Evolutionary conservation across 140 eudicot species (phyloP), one percentile per base, ranked within the genome.

Genomic region (Eryngium alpinum): DNA sequence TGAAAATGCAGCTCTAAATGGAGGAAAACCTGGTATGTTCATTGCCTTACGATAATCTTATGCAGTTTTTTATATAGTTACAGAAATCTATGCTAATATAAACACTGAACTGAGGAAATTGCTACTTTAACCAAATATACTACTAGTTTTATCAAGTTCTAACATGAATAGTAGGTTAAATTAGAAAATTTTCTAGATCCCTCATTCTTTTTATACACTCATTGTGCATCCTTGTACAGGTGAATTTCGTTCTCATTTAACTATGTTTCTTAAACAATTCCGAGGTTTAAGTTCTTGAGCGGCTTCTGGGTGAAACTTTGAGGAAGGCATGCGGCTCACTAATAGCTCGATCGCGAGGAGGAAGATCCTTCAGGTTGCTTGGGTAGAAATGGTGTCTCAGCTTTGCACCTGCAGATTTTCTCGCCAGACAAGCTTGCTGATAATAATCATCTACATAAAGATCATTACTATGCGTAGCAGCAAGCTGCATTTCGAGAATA

Each of bases 311-410:
- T n/a, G n/a, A n/a, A n/a, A 96, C 96, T 83, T 93, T 90, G 44
- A 93, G 94, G 81, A 89, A 91, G 38, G 97, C 90, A 52, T 96
- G 99, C 31, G 93, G 89, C 32, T 89, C 93, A 53, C 63, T 73
- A 82, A 34, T 76, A 59, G 84, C 76, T 65, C 87, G 89, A 31
- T 84, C 51, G 51, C 86, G 83, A 38, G 89, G 71, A 79, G 88
- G 51, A 80, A 71, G 72, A 78, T 89, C 93, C 73, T 77, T 84
- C 49, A 89, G 71, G 38, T 79, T 84, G 33, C 65, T 80, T 14
- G 93, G 93, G 77, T 91, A 89, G 78, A 89, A 89, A 82, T 86
- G 93, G 59, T 84, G 87, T 71, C 28, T 89, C 73, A 80, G 10
- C 80, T 85, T 86, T 38, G 88, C 86, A 21, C 85, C 89, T 66